Evolutionary conservation across 2,329 filamentous ascomycete species (phyloP).

Genomic region (Keithomyces neogunnii): DNA sequence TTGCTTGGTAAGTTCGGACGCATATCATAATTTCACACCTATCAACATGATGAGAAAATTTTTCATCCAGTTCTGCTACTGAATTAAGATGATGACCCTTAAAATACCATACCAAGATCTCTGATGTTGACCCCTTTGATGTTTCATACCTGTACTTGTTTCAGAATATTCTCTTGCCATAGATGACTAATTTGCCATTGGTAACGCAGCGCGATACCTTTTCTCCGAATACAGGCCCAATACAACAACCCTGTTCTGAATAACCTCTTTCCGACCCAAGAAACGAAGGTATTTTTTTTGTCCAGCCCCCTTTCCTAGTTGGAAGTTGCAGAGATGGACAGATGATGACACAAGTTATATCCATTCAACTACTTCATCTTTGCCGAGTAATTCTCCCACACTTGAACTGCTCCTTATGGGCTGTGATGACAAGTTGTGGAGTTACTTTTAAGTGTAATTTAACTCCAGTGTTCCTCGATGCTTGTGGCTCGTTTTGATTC

Average conservation of each 20-base stretch:
- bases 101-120: constrained; percentile 57
- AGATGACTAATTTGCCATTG: neutral
- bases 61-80: constrained; percentile 69
- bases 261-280: neutral
- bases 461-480: constrained; percentile 45
- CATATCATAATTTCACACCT: constrained; percentile 6
- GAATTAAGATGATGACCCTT: constrained; percentile 57
- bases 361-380: constrained; percentile 64
- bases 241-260: too few relatives aligned
- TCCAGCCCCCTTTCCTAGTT: neutral
- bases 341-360: constrained; percentile 52
- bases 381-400: constrained; percentile 67
- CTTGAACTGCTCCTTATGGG: constrained; percentile 38
- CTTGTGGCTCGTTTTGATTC: constrained; percentile 48
- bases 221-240: neutral
- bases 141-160: neutral
- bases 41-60: constrained; percentile 52
- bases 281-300: neutral
- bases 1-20: neutral
- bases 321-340: neutral
- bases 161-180: neutral
- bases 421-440: constrained; percentile 67
- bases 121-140: constrained; percentile 29
- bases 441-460: constrained; percentile 50
- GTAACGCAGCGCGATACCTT: neutral